Evolutionary conservation across 257 asterid genomes (phyloP), one percentile per base, ranked within the genome.

Genomic region (Penstemon eatonii): DNA sequence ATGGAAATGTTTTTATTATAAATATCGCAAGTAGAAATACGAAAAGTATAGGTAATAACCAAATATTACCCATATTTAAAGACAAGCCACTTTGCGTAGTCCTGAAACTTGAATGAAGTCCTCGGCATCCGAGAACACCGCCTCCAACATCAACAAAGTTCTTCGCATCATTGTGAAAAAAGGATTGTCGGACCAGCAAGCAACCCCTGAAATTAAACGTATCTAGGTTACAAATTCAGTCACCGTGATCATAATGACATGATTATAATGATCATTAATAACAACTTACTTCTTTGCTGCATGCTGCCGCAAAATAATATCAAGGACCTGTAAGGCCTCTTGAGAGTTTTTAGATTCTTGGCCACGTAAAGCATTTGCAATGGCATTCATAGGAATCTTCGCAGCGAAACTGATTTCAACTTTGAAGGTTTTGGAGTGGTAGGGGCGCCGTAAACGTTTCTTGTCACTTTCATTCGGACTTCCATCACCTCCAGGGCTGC

Each of bases 351-450:
- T 95, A 3, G 94, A 78, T 75, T 89, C 98, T 72, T 87, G 95
- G 60, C 96, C 92, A 0, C 95, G 89, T 38, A 92, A 81, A 8
- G 98, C 98, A 78, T 84, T 82, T 5, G 95, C 89, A 55, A 90
- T 90, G 4, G 93, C 91, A 72, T 76, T 82, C 94, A 87, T 86
- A 0, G 94, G 94, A 38, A 89, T 89, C 67, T 83, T 89, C 2
- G 96, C 95, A 4, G 96, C 96, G 68, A 71, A 92, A 67, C 86
- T 84, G 4, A 92, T 76, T 88, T 86, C 96, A 60, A 92, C 98
- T 77, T 88, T 86, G 67, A 81, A 92, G 15, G 91, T 83, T 65
- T 88, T 92, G 0, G 97, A 85, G 0, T 83, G 79, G 74, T 86
- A 89, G 0, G 89, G 91, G 0, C 97, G 85, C 72, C 91, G 79